Conservation (phyloP, 352 stramenopile genomes). For the Aphanomyces astaci region DNA sequence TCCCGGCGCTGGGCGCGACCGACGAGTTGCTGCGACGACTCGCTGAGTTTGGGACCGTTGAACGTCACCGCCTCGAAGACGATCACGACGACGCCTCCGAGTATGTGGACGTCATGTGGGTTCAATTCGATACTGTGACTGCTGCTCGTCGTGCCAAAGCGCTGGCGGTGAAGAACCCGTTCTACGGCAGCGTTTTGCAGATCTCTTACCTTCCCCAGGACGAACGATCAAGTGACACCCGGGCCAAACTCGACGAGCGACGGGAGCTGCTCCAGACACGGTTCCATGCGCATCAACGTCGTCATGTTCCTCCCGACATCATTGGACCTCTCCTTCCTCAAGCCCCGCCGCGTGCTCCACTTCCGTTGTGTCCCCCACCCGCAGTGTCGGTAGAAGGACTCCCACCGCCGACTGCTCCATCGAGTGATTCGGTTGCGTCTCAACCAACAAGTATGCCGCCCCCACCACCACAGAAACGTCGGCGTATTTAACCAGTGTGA, state of each 20-base stretch:
- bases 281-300: not conserved
- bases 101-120: constrained; percentile 58
- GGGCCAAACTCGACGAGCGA: constrained; percentile 46
- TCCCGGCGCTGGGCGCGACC: constrained; percentile 47
- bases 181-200: constrained; percentile 53
- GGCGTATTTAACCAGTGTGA: constrained; percentile 25
- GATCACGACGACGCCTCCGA: constrained; percentile 35
- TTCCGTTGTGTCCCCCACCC: too few relatives aligned
- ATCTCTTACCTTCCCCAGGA: constrained; percentile 57
- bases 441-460: too few relatives aligned
- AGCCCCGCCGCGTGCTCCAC: not conserved
- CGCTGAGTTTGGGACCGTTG: constrained; percentile 44
- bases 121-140: constrained; percentile 69
- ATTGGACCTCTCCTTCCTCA: constrained; percentile 41
- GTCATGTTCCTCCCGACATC: constrained; percentile 27
- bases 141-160: constrained; percentile 63
- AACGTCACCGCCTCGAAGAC: constrained; percentile 44
- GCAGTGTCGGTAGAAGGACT: too few relatives aligned
- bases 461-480: constrained; percentile 16
- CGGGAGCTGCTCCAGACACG: constrained; percentile 36
- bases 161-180: constrained; percentile 46
- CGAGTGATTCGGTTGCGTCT: too few relatives aligned
- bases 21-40: constrained; percentile 47
- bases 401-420: not conserved
- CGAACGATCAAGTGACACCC: constrained; percentile 53